phyloP scores from a whole-genome alignment of 2,329 filamentous ascomycete genomes.

The Xylaria sp. region DNA sequence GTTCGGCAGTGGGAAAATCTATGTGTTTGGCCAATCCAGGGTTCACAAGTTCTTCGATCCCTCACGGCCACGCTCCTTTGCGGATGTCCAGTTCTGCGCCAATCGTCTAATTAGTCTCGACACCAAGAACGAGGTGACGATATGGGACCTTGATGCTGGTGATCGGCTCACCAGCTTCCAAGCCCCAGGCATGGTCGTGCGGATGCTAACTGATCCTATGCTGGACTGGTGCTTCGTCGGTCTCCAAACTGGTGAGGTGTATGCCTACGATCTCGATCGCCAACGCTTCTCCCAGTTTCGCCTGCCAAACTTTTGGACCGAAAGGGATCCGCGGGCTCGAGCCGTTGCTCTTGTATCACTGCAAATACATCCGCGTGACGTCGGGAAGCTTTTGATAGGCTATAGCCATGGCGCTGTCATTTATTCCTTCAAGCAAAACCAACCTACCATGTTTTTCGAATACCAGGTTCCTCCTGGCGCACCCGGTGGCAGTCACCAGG shows the following conservation, averaged over 20 bases:
- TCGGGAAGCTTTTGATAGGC: slow-evolving; percentile 90
- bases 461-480: slow-evolving; percentile 86
- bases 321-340: slow-evolving; percentile 74
- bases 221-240: slow-evolving; percentile 94
- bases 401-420: slow-evolving; percentile 88
- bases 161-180: slow-evolving; percentile 75
- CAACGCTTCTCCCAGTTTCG: slow-evolving; percentile 79
- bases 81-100: slow-evolving; percentile 82
- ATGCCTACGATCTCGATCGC: slow-evolving; percentile 93
- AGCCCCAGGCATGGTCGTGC: slow-evolving; percentile 79
- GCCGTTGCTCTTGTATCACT: slow-evolving; percentile 75
- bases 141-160: slow-evolving; percentile 83
- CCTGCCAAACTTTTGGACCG: slow-evolving; percentile 87
- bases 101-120: slow-evolving; percentile 89
- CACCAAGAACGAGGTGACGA: slow-evolving; percentile 82
- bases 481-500: slow-evolving; percentile 79
- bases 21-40: slow-evolving; percentile 84
- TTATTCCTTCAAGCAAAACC: slow-evolving; percentile 95
- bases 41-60: slow-evolving; percentile 81
- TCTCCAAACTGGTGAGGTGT: slow-evolving; percentile 82
- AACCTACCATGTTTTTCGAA: slow-evolving; percentile 80
- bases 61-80: slow-evolving; percentile 78
- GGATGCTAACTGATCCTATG: slow-evolving; percentile 84
- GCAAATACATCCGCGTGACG: slow-evolving; percentile 88
- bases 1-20: slow-evolving; percentile 87